Conservation (phyloP, 1,284 basidiomycete species). For the Sanghuangporus weigelae region DNA sequence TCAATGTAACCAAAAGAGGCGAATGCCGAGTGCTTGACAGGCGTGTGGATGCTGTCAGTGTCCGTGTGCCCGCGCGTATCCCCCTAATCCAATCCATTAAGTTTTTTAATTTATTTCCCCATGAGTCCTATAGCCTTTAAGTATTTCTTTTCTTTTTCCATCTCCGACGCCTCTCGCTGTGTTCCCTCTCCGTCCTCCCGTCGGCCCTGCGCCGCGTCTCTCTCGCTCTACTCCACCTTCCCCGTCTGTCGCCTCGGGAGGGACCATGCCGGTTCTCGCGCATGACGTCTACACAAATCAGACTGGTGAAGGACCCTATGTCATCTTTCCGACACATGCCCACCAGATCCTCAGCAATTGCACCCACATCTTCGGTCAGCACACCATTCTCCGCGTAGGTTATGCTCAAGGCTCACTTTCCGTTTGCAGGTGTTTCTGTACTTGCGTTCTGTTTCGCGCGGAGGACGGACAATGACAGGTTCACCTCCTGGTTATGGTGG, state of each 20-base stretch:
- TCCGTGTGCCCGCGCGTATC: not conserved
- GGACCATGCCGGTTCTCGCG: conserved; percentile 11
- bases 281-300: conserved; percentile 15
- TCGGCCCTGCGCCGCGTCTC: not conserved
- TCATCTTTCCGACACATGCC: conserved; percentile 16
- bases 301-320: conserved; percentile 9
- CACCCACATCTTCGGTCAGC: conserved; percentile 14
- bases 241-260: not conserved
- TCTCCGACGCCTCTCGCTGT: not conserved
- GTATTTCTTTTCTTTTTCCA: not conserved
- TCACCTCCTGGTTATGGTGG: conserved; percentile 11
- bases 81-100: not conserved
- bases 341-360: conserved; percentile 16
- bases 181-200: not conserved
- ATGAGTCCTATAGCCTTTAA: not conserved
- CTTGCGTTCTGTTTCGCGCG: conserved; percentile 14
- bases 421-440: conserved; percentile 7
- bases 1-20: not conserved
- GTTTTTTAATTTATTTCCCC: not conserved
- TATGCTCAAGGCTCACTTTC: not conserved
- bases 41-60: not conserved
- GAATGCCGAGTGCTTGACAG: not conserved
- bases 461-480: conserved; percentile 14
- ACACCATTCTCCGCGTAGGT: too few species aligned
- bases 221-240: not conserved